phyloP scores from a whole-genome alignment of 768 basidiomycete genomes.

The Lactarius hatsudake region DNA sequence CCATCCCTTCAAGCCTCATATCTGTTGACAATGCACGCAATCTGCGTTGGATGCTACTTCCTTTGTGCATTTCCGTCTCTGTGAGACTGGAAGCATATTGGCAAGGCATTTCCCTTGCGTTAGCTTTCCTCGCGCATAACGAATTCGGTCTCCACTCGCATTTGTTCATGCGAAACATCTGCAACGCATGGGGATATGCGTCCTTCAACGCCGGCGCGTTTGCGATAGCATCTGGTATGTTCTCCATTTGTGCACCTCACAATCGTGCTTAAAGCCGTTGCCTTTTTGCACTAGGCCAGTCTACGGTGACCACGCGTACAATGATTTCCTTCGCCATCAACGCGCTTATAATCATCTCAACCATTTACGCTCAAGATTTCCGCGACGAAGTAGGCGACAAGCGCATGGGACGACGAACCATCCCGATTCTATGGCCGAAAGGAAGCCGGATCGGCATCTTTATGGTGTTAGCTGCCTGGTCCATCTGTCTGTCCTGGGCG shows the following conservation, averaged over 20 bases:
- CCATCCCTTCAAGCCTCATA: slow-evolving; percentile 31
- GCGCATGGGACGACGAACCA: slow-evolving; percentile 33
- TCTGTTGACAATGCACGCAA: slow-evolving; percentile 18
- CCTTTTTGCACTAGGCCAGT: background rate
- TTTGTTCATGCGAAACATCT: slow-evolving; percentile 25
- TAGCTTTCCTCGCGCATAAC: slow-evolving; percentile 28
- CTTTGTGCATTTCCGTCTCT: slow-evolving; percentile 24
- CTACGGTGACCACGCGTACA: slow-evolving; percentile 1
- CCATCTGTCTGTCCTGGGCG: slow-evolving; percentile 24
- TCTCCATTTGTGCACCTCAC: background rate
- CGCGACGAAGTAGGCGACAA: slow-evolving; percentile 35
- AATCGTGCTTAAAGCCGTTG: background rate
- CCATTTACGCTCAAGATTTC: slow-evolving; percentile 41
- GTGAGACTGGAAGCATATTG: slow-evolving; percentile 15
- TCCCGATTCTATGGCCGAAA: slow-evolving; percentile 31
- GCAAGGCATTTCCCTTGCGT: slow-evolving; percentile 22
- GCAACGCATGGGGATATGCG: slow-evolving; percentile 26
- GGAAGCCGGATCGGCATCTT: slow-evolving; percentile 28
- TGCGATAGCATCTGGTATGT: slow-evolving; percentile 11
- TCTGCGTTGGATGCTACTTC: slow-evolving; percentile 30
- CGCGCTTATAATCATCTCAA: slow-evolving; percentile 35
- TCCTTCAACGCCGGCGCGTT: slow-evolving; percentile 32
- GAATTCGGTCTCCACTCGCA: slow-evolving; percentile 28
- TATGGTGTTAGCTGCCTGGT: slow-evolving; percentile 30
- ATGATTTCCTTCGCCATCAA: slow-evolving; percentile 30